Evolutionary conservation across 805 yeast genomes (phyloP).

Genomic region (Yamadazyma paraphyllophila): DNA sequence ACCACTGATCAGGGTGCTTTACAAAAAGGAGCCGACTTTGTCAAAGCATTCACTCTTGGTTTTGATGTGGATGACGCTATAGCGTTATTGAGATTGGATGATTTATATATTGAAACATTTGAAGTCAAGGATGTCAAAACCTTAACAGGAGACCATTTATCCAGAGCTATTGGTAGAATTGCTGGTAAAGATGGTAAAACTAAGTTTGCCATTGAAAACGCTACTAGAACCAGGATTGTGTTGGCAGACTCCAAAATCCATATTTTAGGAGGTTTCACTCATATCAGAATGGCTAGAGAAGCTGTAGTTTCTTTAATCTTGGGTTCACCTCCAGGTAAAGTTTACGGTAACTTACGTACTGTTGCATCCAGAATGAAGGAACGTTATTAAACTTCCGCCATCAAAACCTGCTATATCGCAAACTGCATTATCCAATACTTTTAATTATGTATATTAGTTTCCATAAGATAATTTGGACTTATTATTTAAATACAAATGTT

Average conservation of each 20-base stretch:
- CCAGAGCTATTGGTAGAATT: slow-evolving; percentile 98
- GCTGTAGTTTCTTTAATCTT: slow-evolving; percentile 91
- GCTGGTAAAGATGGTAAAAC: slow-evolving; percentile 99
- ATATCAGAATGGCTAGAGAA: slow-evolving; percentile 97
- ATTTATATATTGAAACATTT: slow-evolving; percentile 93
- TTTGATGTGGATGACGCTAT: slow-evolving; percentile 97
- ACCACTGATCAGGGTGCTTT: slow-evolving; percentile 92
- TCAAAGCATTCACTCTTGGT: slow-evolving; percentile 93
- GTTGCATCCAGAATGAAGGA: slow-evolving; percentile 97
- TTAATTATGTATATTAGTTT: slow-evolving; percentile 6
- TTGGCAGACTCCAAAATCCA: slow-evolving; percentile 96
- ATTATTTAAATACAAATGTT: background rate
- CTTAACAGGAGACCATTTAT: slow-evolving; percentile 90
- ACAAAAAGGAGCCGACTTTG: slow-evolving; percentile 97
- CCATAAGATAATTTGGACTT: background rate
- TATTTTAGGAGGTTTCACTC: slow-evolving; percentile 94
- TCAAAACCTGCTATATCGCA: background rate
- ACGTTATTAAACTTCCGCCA: slow-evolving; percentile 54
- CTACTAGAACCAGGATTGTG: slow-evolving; percentile 96
- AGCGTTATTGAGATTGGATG: slow-evolving; percentile 90
- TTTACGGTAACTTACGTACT: slow-evolving; percentile 93
- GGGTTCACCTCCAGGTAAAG: slow-evolving; percentile 98
- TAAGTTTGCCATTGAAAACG: slow-evolving; percentile 97
- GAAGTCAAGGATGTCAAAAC: slow-evolving; percentile 97
- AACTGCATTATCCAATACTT: background rate